Conservation (phyloP, 768 basidiomycete species). For the Leccinellum rugosiceps region DNA sequence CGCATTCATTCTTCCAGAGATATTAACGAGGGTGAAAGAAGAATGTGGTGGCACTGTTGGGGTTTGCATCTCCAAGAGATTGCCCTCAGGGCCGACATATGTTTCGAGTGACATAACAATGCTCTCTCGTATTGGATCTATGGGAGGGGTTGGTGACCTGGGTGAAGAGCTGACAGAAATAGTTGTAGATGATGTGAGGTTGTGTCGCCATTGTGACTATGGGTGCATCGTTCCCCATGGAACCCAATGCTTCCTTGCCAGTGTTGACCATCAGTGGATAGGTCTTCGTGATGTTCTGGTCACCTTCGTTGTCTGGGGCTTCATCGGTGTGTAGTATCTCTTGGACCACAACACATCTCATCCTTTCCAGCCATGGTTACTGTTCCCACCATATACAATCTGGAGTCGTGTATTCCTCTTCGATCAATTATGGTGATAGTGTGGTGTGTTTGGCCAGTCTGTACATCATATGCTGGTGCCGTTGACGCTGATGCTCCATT, state of each 20-base stretch:
- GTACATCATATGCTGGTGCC: too few relatives aligned
- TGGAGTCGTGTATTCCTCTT: too few relatives aligned
- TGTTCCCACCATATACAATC: too few relatives aligned
- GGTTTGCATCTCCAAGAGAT: constrained; percentile 94
- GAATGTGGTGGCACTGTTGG: constrained; percentile 91
- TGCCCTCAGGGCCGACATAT: constrained; percentile 95
- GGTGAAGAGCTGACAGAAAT: constrained; percentile 97
- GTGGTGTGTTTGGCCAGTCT: too few relatives aligned
- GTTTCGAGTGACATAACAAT: constrained; percentile 99
- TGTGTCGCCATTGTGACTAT: constrained; percentile 94
- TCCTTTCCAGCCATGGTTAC: too few relatives aligned
- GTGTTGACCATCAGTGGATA: constrained; percentile 91
- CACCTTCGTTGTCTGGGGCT: too few relatives aligned
- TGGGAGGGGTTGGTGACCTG: constrained; percentile 99
- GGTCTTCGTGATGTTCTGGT: too few relatives aligned
- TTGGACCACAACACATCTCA: too few relatives aligned
- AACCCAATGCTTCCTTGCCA: constrained; percentile 94
- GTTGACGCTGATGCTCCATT: too few relatives aligned
- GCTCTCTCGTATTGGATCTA: constrained; percentile 94
- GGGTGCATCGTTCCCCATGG: constrained; percentile 98
- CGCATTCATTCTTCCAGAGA: constrained; percentile 97
- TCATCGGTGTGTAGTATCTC: too few relatives aligned
- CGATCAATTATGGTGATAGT: too few relatives aligned
- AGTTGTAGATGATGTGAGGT: constrained; percentile 91
- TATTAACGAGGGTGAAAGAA: constrained; percentile 86